Percentiles rank a stretch among this genome's conserved stretches.
phyloP scores from a whole-genome alignment of 2,329 filamentous ascomycete genomes.

The Tolypocladium tundrense region DNA sequence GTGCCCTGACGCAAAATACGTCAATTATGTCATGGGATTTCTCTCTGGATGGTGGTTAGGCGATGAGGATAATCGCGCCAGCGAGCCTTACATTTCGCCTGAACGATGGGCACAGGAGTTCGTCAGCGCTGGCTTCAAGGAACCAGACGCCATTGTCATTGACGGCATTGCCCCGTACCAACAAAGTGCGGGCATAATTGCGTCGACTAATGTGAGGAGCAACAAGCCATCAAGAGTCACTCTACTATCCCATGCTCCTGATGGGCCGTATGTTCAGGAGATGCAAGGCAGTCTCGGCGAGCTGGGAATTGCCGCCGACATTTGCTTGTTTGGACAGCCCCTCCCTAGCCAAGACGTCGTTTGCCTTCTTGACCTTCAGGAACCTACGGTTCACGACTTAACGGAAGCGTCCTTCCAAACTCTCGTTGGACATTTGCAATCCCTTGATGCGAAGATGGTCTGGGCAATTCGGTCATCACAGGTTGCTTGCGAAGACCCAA shows the following conservation, averaged over 20 bases:
- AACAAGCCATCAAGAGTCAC: neutral
- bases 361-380: slow-evolving; percentile 2
- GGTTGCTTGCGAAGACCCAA: slow-evolving; percentile 1
- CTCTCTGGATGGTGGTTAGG: slow-evolving; percentile 26
- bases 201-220: neutral
- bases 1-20: neutral
- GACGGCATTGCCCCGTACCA: neutral
- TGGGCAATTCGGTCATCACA: slow-evolving; percentile 1
- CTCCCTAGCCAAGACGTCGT: slow-evolving; percentile 1
- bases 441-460: neutral
- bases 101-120: slow-evolving; percentile 17
- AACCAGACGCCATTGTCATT: neutral
- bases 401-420: neutral
- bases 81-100: slow-evolving; percentile 13
- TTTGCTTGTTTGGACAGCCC: slow-evolving; percentile 1
- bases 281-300: neutral
- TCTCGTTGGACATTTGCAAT: neutral
- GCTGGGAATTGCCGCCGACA: neutral
- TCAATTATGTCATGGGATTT: slow-evolving; percentile 16
- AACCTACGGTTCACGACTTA: neutral
- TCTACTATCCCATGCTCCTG: neutral
- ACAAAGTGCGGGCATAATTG: slow-evolving; percentile 1
- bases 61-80: slow-evolving; percentile 11
- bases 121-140: slow-evolving; percentile 12
- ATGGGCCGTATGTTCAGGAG: neutral